A percentile compares a stretch with the other conserved stretches of the same genome.
Conservation (phyloP, 2,329 filamentous ascomycete species). For the Zalaria obscura region DNA sequence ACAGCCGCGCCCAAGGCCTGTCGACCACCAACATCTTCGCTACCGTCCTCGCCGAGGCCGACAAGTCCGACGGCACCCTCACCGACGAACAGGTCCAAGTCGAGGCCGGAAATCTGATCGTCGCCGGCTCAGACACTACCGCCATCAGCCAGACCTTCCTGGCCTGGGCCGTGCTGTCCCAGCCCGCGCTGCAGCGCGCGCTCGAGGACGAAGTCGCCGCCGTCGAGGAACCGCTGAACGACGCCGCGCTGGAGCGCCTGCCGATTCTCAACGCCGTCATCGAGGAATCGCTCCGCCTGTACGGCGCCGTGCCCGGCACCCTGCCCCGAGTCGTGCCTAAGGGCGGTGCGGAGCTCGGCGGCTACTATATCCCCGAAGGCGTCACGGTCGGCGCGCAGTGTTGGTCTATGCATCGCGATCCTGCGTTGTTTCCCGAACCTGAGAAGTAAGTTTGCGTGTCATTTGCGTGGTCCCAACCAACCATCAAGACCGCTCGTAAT, state of each 20-base stretch:
- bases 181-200: slow-evolving; percentile 5
- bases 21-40: slow-evolving; percentile 9
- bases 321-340: slow-evolving; percentile 21
- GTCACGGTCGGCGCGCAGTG: slow-evolving; percentile 23
- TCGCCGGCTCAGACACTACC: slow-evolving; percentile 19
- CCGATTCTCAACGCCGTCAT: slow-evolving; percentile 22
- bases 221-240: slow-evolving; percentile 8
- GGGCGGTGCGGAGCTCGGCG: slow-evolving; percentile 18
- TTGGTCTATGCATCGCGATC: slow-evolving; percentile 23
- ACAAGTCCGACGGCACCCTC: slow-evolving; percentile 8
- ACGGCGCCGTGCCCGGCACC: slow-evolving; percentile 20
- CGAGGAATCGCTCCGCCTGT: slow-evolving; percentile 23
- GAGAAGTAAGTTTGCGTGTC: slow-evolving; percentile 8
- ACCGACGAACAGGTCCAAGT: slow-evolving; percentile 13
- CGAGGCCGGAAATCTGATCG: slow-evolving; percentile 15
- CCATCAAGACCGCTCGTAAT: too few species aligned
- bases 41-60: slow-evolving; percentile 9
- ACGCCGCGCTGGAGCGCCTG: slow-evolving; percentile 15
- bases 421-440: slow-evolving; percentile 6
- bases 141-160: slow-evolving; percentile 16
- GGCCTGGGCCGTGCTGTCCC: slow-evolving; percentile 13
- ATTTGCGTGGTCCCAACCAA: slow-evolving; percentile 8
- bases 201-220: slow-evolving; percentile 8
- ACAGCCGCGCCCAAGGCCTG: slow-evolving; percentile 3
- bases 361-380: slow-evolving; percentile 21